Conservation (phyloP, 2,329 filamentous ascomycete genomes). For the Lomentospora prolificans region DNA sequence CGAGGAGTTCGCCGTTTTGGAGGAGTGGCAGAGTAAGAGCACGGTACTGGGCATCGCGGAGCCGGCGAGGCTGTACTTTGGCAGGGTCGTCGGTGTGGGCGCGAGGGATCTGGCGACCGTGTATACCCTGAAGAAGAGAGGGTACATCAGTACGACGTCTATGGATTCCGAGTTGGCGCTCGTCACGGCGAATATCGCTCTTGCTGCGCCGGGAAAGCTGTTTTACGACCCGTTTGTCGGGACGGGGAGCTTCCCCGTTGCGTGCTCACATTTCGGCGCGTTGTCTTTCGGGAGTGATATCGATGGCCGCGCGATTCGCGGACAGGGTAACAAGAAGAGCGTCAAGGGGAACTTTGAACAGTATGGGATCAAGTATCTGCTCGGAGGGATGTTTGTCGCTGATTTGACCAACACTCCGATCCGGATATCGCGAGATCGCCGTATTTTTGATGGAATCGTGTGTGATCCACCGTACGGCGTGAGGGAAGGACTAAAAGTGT, state of each 20-base stretch:
- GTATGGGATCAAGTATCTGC: slow-evolving; percentile 56
- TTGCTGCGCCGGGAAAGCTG: slow-evolving; percentile 71
- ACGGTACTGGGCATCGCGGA: slow-evolving; percentile 36
- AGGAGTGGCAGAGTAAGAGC: slow-evolving; percentile 60
- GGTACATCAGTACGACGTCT: slow-evolving; percentile 90
- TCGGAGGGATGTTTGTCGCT: slow-evolving; percentile 72
- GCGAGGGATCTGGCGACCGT: slow-evolving; percentile 57
- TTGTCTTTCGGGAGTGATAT: slow-evolving; percentile 82
- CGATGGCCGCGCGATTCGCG: slow-evolving; percentile 79
- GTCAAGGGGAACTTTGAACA: slow-evolving; percentile 68
- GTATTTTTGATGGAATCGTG: slow-evolving; percentile 78
- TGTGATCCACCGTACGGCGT: slow-evolving; percentile 97
- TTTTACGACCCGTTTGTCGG: slow-evolving; percentile 95
- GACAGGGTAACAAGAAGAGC: slow-evolving; percentile 46
- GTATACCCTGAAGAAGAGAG: slow-evolving; percentile 85
- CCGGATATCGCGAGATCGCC: slow-evolving; percentile 30
- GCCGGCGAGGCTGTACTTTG: slow-evolving; percentile 57
- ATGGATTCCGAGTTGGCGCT: slow-evolving; percentile 95
- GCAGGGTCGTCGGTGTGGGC: slow-evolving; percentile 58
- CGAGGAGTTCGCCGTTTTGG: slow-evolving; percentile 69
- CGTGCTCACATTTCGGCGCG: slow-evolving; percentile 84
- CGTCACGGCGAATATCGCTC: slow-evolving; percentile 82
- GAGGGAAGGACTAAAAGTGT: slow-evolving; percentile 78
- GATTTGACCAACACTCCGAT: slow-evolving; percentile 86
- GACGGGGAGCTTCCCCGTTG: slow-evolving; percentile 85